Evolutionary conservation across 371 early-diverging fungal genomes (phyloP).

Genomic region (Lichtheimia hyalospora): DNA sequence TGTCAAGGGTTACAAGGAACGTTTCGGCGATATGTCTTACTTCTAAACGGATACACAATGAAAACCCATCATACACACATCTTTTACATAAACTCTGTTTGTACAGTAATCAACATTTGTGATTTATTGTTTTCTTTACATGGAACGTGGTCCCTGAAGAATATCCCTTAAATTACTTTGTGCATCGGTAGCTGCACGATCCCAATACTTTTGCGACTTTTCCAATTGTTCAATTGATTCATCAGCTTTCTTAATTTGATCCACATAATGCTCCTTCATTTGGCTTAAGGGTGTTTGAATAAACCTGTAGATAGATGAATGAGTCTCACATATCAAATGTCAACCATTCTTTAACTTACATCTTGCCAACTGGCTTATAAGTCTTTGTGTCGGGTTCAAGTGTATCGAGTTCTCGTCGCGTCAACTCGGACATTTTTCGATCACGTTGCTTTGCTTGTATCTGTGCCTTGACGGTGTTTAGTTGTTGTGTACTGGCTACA

Average conservation of each 20-base stretch:
- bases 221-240: constrained; percentile 64
- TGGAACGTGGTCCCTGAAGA: constrained; percentile 52
- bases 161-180: constrained; percentile 70
- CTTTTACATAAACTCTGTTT: no score
- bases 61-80: no score
- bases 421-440: constrained; percentile 70
- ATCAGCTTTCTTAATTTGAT: constrained; percentile 43
- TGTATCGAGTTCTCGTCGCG: constrained; percentile 67
- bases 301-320: constrained; percentile 45
- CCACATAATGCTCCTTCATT: constrained; percentile 57
- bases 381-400: constrained; percentile 59
- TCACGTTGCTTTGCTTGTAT: constrained; percentile 69
- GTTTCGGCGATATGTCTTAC: constrained; percentile 80
- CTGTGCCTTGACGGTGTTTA: constrained; percentile 67
- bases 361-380: constrained; percentile 79
- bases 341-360: constrained; percentile 39
- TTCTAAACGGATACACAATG: constrained; percentile 51
- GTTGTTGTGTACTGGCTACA: constrained; percentile 65
- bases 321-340: no score
- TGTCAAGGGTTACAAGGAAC: constrained; percentile 93
- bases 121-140: constrained; percentile 18
- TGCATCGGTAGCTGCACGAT: constrained; percentile 66
- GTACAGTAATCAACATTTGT: neutral
- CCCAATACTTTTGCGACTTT: constrained; percentile 77
- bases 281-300: constrained; percentile 59